A percentile compares a stretch with the other conserved stretches of the same genome.
phyloP scores from a whole-genome alignment of 2,329 filamentous ascomycete species.

The Cercospora sp. region DNA sequence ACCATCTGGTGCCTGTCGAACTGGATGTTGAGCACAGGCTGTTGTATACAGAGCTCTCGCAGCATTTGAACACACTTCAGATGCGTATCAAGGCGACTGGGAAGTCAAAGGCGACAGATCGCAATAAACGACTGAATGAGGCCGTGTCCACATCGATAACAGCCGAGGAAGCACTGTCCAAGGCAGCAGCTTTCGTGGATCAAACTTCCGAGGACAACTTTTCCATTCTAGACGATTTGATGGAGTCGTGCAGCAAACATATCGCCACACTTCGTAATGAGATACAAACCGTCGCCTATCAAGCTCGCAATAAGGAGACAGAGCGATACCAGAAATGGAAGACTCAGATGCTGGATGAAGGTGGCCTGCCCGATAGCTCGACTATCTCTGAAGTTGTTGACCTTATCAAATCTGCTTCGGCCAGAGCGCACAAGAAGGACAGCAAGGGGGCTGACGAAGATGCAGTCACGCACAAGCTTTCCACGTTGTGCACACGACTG shows the following conservation, averaged over 20 bases:
- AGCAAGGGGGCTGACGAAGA: constrained; percentile 6
- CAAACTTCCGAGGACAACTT: background rate
- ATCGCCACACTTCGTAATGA: background rate
- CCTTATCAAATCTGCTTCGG: constrained; percentile 1
- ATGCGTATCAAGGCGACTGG: constrained; percentile 48
- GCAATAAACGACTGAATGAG: constrained; percentile 48
- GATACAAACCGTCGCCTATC: constrained; percentile 1
- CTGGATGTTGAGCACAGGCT: constrained; percentile 52
- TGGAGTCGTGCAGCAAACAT: constrained; percentile 17
- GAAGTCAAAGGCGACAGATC: constrained; percentile 36
- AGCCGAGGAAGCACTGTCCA: constrained; percentile 57
- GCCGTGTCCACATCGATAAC: constrained; percentile 49
- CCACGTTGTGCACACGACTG: constrained; percentile 23
- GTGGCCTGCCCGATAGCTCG: constrained; percentile 33
- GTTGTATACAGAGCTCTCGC: constrained; percentile 57
- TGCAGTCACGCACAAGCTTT: constrained; percentile 21
- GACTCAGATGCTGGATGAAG: constrained; percentile 22
- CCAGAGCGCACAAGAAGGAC: background rate
- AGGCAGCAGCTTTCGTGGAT: constrained; percentile 42
- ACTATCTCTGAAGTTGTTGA: constrained; percentile 30
- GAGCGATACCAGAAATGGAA: constrained; percentile 25
- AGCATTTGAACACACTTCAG: constrained; percentile 54
- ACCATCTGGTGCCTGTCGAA: constrained; percentile 47
- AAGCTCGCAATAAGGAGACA: constrained; percentile 15
- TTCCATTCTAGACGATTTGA: constrained; percentile 19